Evolutionary conservation across 2,329 filamentous ascomycete species (phyloP).

Genomic region (Aspergillus sp.): DNA sequence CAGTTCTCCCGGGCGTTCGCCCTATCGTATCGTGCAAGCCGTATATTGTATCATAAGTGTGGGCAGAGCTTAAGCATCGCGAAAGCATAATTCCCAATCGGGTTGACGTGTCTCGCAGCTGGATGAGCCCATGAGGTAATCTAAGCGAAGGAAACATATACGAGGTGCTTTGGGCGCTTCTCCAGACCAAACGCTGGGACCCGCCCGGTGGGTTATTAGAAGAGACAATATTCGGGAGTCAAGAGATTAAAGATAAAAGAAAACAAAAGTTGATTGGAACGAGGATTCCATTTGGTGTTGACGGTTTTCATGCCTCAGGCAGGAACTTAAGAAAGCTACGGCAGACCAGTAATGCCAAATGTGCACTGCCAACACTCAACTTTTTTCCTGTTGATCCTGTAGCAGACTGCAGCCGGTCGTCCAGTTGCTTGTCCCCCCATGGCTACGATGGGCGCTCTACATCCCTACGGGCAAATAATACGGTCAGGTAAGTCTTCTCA

Average conservation of each 20-base stretch:
- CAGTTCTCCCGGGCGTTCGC: too few species aligned
- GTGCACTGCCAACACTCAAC: constrained; percentile 23
- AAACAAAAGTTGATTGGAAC: not conserved
- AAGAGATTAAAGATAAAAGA: not conserved
- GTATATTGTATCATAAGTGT: not conserved
- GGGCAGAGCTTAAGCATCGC: not conserved
- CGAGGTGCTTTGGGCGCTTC: not conserved
- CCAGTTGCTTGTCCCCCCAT: constrained; percentile 23
- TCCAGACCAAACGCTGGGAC: not conserved
- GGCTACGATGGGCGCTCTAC: constrained; percentile 40
- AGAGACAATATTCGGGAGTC: not conserved
- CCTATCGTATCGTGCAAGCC: not conserved
- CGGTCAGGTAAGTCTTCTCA: constrained; percentile 34
- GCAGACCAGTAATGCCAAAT: constrained; percentile 18
- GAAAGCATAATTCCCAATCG: constrained; percentile 10
- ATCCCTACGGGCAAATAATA: constrained; percentile 39
- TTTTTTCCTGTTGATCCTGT: constrained; percentile 28
- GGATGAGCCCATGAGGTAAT: not conserved
- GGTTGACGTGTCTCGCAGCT: constrained; percentile 1
- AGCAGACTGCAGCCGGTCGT: constrained; percentile 11
- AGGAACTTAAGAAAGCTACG: constrained; percentile 9
- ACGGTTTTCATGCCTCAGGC: not conserved
- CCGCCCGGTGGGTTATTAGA: not conserved
- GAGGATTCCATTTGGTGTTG: not conserved
- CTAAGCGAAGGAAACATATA: not conserved